Conservation (phyloP, 495 filamentous ascomycete species). For the Neurospora sp. region DNA sequence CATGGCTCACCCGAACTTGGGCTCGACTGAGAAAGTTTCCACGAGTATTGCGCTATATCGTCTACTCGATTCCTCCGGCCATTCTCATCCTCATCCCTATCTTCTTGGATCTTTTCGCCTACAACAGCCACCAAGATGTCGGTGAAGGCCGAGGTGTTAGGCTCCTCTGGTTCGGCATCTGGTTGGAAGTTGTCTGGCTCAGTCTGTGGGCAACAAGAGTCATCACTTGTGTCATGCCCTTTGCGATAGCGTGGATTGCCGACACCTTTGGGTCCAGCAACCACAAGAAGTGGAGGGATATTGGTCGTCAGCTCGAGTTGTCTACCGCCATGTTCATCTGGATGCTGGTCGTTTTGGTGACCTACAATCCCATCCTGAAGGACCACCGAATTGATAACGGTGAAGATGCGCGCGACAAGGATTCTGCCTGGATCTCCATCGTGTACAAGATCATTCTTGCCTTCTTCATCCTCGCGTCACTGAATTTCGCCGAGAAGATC, state of each 20-base stretch:
- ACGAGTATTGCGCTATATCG: conserved; percentile 71
- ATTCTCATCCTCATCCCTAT: conserved; percentile 70
- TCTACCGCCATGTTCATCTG: conserved; percentile 85
- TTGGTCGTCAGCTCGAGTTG: conserved; percentile 78
- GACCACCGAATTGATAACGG: conserved; percentile 54
- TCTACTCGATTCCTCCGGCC: conserved; percentile 72
- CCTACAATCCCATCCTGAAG: conserved; percentile 60
- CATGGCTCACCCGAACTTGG: conserved; percentile 44
- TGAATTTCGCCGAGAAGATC: conserved; percentile 89
- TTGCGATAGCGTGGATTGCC: conserved; percentile 51
- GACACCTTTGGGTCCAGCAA: conserved; percentile 75
- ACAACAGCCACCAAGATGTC: conserved; percentile 30
- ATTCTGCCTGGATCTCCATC: conserved; percentile 58
- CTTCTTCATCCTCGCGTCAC: conserved; percentile 63
- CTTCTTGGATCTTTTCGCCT: conserved; percentile 62
- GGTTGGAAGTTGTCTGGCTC: conserved; percentile 90
- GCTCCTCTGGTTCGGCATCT: conserved; percentile 86
- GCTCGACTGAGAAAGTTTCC: conserved; percentile 57
- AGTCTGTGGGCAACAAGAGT: conserved; percentile 80
- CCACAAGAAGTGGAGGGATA: conserved; percentile 86
- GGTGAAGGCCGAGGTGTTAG: conserved; percentile 66
- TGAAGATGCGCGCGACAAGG: conserved; percentile 37
- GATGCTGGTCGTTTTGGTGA: conserved; percentile 73
- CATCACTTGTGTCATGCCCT: conserved; percentile 64
- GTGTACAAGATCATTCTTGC: conserved; percentile 83